These are phyloP conservation scores for Panellus pusillus DNA, from an alignment of 768 basidiomycete genomes.

Conservation along the genomic window DNA sequence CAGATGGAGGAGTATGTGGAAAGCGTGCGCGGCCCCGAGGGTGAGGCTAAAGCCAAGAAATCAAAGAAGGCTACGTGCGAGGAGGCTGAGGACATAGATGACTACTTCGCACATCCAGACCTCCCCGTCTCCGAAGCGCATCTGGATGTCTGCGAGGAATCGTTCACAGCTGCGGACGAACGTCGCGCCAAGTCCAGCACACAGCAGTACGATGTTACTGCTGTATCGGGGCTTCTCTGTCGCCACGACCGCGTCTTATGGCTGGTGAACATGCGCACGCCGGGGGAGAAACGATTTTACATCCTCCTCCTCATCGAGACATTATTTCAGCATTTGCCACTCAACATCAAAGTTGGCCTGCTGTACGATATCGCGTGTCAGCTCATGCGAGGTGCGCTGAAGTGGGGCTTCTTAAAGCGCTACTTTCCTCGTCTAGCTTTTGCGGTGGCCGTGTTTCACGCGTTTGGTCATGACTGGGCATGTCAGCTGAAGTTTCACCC, in stretches of 20 bases:
- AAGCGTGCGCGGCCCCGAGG: neutral
- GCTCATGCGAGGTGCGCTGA: conserved; percentile 28
- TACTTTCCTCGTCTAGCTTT: conserved; percentile 27
- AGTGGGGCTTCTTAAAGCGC: conserved; percentile 27
- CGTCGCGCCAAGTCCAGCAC: conserved; percentile 21
- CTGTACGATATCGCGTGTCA: conserved; percentile 41
- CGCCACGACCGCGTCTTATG: conserved; percentile 35
- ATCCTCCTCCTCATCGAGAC: conserved; percentile 30
- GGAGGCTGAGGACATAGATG: neutral
- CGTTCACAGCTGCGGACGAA: conserved; percentile 18
- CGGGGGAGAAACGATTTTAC: conserved; percentile 36
- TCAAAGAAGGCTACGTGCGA: neutral
- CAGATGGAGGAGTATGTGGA: conserved; percentile 6
- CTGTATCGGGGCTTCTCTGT: conserved; percentile 39
- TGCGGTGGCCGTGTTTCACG: conserved; percentile 38
- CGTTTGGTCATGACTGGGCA: conserved; percentile 41
- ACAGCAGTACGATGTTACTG: conserved; percentile 21
- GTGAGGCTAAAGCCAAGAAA: neutral
- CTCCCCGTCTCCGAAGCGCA: conserved; percentile 9
- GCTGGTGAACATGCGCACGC: conserved; percentile 36
- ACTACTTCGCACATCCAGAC: neutral
- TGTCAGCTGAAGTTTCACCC: conserved; percentile 40
- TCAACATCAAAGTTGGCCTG: conserved; percentile 21
- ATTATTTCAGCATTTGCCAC: conserved; percentile 35
- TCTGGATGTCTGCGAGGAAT: conserved; percentile 12